Evolutionary conservation across 148 eudicot species (phyloP), one percentile per base, ranked within the genome.

Genomic region (Simmondsia chinensis): DNA sequence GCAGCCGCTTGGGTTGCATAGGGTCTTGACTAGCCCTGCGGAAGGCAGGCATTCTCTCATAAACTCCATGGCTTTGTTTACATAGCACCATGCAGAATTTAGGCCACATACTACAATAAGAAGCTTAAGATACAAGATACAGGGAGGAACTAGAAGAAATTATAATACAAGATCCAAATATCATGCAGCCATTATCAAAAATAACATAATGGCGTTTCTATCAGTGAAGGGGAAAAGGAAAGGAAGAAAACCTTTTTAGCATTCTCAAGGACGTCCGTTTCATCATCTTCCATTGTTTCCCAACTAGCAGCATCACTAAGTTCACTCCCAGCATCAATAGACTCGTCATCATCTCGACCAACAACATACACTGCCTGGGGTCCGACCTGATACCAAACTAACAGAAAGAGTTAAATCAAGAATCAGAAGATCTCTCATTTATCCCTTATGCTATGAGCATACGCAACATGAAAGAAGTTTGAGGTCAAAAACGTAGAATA

Each of bases 301-400:
- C 99, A 93, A 71, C 96, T 93, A 43, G 83, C 96, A 43, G 79
- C 94, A 52, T 74, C 94, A 57, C 94, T 69, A 37, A 71, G 65
- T 25, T 82, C 88, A 77, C 85, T 91, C 51, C 94, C 97, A 64
- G 46, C 89, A 44, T 62, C 80, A 52, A 82, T 43, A 14, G 99
- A 86, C 22, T 82, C 94, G 70, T 77, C 76, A 43, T 82, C 99
- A 62, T 91, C 96, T 50, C 99, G 89, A 28, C 94, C 99, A 67
- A 93, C 99, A 72, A 93, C 96, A 80, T 93, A 93, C 40, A 93
- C 70, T 36, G 96, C 99, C 67, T 93, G 99, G 37, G 99, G 99
- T 21, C 99, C 99, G 53, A 93, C 99, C 99, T 93, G 77, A 54
- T 24, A 59, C 41, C 36, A 70, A 65, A 56, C 49, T 43, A 23